Percentiles rank a stretch among this genome's conserved stretches.
Conservation (phyloP, 2,329 filamentous ascomycete species). For the Graphiopsis chlorocephala region DNA sequence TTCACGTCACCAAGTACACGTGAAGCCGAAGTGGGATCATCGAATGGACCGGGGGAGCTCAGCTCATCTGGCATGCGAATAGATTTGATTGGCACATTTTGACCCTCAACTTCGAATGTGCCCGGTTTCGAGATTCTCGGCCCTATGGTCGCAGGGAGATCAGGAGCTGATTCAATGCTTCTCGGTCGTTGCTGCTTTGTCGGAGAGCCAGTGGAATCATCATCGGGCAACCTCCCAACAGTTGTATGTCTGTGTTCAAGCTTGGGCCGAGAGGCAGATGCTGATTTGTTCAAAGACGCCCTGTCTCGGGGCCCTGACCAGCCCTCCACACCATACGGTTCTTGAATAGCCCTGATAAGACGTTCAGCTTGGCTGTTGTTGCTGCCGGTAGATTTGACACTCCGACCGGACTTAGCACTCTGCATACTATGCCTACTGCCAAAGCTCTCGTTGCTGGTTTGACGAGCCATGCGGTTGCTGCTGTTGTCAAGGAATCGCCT, state of each 20-base stretch:
- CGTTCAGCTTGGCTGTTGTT: slow-evolving; percentile 64
- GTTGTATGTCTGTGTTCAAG: slow-evolving; percentile 31
- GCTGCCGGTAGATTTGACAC: slow-evolving; percentile 37
- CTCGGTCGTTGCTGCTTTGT: slow-evolving; percentile 17
- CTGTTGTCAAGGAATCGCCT: background rate
- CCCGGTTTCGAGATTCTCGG: slow-evolving; percentile 47
- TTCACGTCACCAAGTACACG: slow-evolving; percentile 1
- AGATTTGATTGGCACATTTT: slow-evolving; percentile 43
- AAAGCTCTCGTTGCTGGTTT: slow-evolving; percentile 44
- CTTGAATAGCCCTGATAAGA: slow-evolving; percentile 69
- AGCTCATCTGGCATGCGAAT: slow-evolving; percentile 48
- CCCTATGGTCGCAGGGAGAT: slow-evolving; percentile 28
- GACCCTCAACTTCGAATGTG: slow-evolving; percentile 39
- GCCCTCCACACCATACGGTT: slow-evolving; percentile 45
- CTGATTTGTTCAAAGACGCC: slow-evolving; percentile 1
- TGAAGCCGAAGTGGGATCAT: background rate
- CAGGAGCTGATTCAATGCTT: slow-evolving; percentile 24
- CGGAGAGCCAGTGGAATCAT: slow-evolving; percentile 14
- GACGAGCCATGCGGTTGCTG: slow-evolving; percentile 19
- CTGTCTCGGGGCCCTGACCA: slow-evolving; percentile 17
- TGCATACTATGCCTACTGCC: slow-evolving; percentile 51
- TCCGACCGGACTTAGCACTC: slow-evolving; percentile 41
- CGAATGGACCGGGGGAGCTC: background rate
- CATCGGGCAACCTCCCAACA: background rate
- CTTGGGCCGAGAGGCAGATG: slow-evolving; percentile 19